Percentiles rank a stretch among this genome's conserved stretches.
Conservation (phyloP, 2,329 filamentous ascomycete genomes). For the Incumbomyces lentus region DNA sequence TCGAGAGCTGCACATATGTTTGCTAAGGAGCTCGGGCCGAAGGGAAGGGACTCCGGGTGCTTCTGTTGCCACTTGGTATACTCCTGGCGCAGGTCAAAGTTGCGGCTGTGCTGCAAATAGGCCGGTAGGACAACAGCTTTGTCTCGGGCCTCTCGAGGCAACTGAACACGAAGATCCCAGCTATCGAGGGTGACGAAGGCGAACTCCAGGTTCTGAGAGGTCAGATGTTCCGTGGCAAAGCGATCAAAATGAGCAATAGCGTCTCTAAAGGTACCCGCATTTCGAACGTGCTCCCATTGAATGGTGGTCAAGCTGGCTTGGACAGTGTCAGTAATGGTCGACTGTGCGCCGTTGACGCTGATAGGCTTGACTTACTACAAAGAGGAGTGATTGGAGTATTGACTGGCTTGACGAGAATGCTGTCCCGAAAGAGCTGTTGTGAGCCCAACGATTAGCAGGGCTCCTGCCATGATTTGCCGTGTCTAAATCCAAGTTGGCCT, state of each 20-base stretch:
- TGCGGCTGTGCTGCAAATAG: constrained; percentile 94
- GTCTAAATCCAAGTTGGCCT: constrained; percentile 28
- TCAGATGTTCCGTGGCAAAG: constrained; percentile 85
- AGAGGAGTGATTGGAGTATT: constrained; percentile 98
- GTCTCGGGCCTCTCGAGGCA: constrained; percentile 93
- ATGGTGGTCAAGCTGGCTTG: constrained; percentile 90
- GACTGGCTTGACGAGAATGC: constrained; percentile 92
- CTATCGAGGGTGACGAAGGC: constrained; percentile 97
- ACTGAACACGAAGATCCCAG: constrained; percentile 95
- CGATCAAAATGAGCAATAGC: constrained; percentile 90
- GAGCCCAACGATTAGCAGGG: constrained; percentile 11
- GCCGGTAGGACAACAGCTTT: constrained; percentile 94
- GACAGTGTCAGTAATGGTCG: constrained; percentile 14
- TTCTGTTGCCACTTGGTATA: constrained; percentile 98
- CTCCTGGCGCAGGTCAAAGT: constrained; percentile 92
- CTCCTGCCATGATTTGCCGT: constrained; percentile 2
- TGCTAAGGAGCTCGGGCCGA: constrained; percentile 85
- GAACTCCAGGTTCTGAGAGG: constrained; percentile 86
- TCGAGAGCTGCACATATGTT: constrained; percentile 98
- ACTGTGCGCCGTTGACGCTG: constrained; percentile 13
- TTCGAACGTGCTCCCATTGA: constrained; percentile 98
- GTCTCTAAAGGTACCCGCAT: constrained; percentile 93
- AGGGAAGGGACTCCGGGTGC: constrained; percentile 92
- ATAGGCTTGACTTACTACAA: constrained; percentile 67
- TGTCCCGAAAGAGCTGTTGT: constrained; percentile 78